Evolutionary conservation across 768 basidiomycete genomes (phyloP), one percentile per base, ranked within the genome.

Genomic region (Calocera viscosa): DNA sequence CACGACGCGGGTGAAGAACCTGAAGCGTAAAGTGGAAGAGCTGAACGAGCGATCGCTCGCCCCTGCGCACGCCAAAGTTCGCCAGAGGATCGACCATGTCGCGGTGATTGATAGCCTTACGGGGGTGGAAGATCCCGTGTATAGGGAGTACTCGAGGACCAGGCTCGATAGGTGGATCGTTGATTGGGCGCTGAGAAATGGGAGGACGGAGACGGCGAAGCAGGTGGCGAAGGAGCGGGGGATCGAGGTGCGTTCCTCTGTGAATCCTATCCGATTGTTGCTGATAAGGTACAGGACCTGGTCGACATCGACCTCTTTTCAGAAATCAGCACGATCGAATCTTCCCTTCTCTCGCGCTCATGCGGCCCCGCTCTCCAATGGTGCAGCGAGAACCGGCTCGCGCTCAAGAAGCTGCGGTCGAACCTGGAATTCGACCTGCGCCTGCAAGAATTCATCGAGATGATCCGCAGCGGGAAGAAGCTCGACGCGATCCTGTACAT

Each of bases 331-430:
- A 83, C 88, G 67, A 94, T 98, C 70, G 93, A 96, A 76, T 79
- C 81, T 10, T 93, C 91, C 0, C 81, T 99, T 41, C 75, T 80
- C 5, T 78, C 78, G 32, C 86, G 89, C 68, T 89, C 87, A 69
- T 94, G 93, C 70, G 81, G 87, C 5, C 93, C 96, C 76, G 95
- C 95, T 16, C 80, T 99, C 53, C 82, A 85, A 22, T 99, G 95
- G 95, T 97, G 94, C 72, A 93, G 86, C 69, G 96, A 99, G 81
- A 97, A 99, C 77, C 89, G 94, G 75, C 84, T 86, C 33, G 90
- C 91, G 14, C 82, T 99, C 69, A 86, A 91, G 65, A 98, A 97
- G 80, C 85, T 87, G 73, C 76, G 97, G 94, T 93, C 89, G 77
- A 88, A 91, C 10, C 85, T 99, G 49, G 96, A 99, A 79, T 98